Percentiles rank a stretch among this genome's conserved stretches.
These are phyloP conservation scores for Suillus brevipes DNA, from an alignment of 768 basidiomycete species.

Conservation along the genomic window DNA sequence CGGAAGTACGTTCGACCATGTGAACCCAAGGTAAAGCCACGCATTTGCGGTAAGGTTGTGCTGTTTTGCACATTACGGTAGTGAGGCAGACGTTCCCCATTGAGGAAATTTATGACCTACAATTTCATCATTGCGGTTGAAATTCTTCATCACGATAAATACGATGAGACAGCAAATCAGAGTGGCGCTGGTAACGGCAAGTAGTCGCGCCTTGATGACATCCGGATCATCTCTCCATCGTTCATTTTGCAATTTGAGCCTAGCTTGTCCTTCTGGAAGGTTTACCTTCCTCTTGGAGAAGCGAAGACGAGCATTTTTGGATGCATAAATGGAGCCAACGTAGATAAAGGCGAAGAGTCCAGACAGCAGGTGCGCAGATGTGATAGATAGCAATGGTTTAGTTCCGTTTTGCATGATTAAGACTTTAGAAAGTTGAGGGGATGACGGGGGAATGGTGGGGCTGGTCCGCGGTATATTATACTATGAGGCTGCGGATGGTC, in stretches of 20 bases:
- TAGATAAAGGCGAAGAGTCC: conserved; percentile 63
- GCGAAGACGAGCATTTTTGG: conserved; percentile 59
- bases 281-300: conserved; percentile 38
- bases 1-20: conserved; percentile 36
- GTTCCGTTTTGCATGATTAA: not conserved
- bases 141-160: conserved; percentile 39
- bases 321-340: conserved; percentile 82
- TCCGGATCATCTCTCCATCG: conserved; percentile 80
- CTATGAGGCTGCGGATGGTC: not conserved
- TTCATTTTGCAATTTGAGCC: conserved; percentile 39
- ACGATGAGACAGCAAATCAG: conserved; percentile 55
- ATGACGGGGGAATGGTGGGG: not conserved
- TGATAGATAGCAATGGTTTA: conserved; percentile 31
- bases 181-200: conserved; percentile 67
- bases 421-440: not conserved
- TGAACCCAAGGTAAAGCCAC: conserved; percentile 43
- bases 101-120: conserved; percentile 3
- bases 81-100: not conserved
- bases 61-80: not conserved
- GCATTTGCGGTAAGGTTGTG: conserved; percentile 13
- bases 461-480: not conserved
- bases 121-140: not conserved
- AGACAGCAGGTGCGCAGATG: conserved; percentile 54
- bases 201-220: conserved; percentile 78
- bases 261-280: conserved; percentile 28